These are phyloP conservation scores for Meyerozyma athensensis DNA, from an alignment of 1,139 yeast genomes.

Conservation along the genomic window DNA sequence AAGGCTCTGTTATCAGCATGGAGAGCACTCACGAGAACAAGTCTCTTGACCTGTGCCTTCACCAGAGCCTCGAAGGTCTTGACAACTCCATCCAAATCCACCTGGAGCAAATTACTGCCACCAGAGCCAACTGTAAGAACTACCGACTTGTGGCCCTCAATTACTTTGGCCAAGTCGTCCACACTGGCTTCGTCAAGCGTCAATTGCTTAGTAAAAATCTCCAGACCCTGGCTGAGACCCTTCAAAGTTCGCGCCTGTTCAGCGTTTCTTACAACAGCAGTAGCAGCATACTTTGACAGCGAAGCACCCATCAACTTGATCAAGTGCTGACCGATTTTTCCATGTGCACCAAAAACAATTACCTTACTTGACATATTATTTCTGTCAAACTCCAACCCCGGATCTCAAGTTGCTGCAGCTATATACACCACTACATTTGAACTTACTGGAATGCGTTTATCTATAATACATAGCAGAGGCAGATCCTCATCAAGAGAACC, in stretches of 20 bases:
- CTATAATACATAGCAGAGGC: constrained; percentile 4
- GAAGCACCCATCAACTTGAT: constrained; percentile 22
- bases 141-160: constrained; percentile 51
- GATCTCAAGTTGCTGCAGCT: background rate
- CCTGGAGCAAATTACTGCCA: constrained; percentile 48
- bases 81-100: constrained; percentile 62
- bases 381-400: background rate
- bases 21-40: constrained; percentile 53
- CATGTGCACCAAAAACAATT: constrained; percentile 56
- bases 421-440: background rate
- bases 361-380: constrained; percentile 5
- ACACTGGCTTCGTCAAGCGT: constrained; percentile 32
- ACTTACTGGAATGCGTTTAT: background rate
- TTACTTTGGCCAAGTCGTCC: constrained; percentile 27
- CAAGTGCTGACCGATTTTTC: constrained; percentile 48
- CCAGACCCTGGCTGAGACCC: constrained; percentile 6
- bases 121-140: constrained; percentile 65
- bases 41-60: constrained; percentile 41
- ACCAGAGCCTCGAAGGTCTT: constrained; percentile 55
- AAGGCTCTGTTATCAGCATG: constrained; percentile 46
- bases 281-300: constrained; percentile 27
- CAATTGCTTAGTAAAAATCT: constrained; percentile 29
- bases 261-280: constrained; percentile 48
- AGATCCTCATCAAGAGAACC: background rate
- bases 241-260: constrained; percentile 38